Percentiles rank a stretch among this genome's conserved stretches.
Evolutionary conservation across 164 flowering plant genomes (phyloP).

Genomic region (Aristolochia contorta): DNA sequence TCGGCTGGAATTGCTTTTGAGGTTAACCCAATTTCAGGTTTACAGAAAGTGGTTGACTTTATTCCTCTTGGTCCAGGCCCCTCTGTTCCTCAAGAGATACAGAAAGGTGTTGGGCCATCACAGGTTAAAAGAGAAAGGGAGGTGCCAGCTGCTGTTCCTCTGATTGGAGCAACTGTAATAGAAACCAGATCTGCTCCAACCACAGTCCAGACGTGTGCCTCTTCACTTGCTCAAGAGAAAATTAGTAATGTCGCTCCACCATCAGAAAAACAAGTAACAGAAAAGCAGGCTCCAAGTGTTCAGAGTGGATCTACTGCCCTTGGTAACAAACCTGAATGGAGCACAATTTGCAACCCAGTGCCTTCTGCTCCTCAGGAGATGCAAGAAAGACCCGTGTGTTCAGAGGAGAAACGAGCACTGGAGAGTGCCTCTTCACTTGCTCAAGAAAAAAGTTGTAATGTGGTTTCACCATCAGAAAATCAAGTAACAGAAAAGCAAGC

Average conservation of each 20-base stretch:
- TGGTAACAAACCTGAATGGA: neutral
- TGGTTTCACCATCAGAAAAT: neutral
- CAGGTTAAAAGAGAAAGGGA: slow-evolving; percentile 7
- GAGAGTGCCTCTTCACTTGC: slow-evolving; percentile 1
- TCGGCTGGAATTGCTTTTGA: slow-evolving; percentile 22
- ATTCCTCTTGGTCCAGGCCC: slow-evolving; percentile 15
- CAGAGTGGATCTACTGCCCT: slow-evolving; percentile 1
- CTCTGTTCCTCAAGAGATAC: slow-evolving; percentile 11
- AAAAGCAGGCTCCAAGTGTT: neutral
- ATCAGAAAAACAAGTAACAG: slow-evolving; percentile 2
- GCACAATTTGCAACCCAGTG: neutral
- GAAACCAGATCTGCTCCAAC: neutral
- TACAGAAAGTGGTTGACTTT: slow-evolving; percentile 17
- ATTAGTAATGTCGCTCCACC: neutral
- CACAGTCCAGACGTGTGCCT: neutral
- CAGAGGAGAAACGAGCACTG: neutral
- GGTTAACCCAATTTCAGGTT: slow-evolving; percentile 20
- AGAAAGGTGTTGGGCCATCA: slow-evolving; percentile 3
- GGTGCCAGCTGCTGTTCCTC: slow-evolving; percentile 3
- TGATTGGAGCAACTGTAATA: neutral
- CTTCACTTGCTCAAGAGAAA: neutral
- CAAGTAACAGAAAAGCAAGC: slow-evolving; percentile 4
- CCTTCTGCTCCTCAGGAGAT: too few species aligned
- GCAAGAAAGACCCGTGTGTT: neutral
- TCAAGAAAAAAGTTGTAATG: neutral